Percentiles rank a stretch among this genome's conserved stretches.
Evolutionary conservation across 371 early-diverging fungal genomes (phyloP).

Genomic region (Mortierella sp.): DNA sequence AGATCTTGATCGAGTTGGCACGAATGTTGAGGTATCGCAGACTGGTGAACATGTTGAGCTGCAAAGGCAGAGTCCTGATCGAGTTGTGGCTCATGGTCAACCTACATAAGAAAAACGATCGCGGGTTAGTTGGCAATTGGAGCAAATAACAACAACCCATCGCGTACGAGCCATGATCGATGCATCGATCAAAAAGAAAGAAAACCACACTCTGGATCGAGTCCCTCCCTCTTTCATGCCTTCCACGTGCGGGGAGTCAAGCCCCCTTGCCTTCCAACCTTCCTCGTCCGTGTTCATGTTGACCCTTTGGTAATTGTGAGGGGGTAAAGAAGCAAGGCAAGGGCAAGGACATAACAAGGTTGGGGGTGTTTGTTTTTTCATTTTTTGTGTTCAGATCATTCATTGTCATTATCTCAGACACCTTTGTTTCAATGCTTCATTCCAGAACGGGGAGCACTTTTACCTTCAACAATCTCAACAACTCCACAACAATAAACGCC

Average conservation of each 20-base stretch:
- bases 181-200: not conserved
- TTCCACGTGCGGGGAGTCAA: not conserved
- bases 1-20: slow-evolving; percentile 52
- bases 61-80: slow-evolving; percentile 52
- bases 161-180: not conserved
- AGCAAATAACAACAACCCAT: not conserved
- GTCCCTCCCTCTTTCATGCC: not conserved
- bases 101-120: slow-evolving; percentile 16
- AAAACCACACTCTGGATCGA: not conserved
- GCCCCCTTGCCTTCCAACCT: not conserved
- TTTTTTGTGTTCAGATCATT: not conserved
- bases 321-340: too few relatives aligned
- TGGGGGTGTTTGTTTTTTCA: not conserved
- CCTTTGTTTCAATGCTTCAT: not conserved
- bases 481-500: not conserved
- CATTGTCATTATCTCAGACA: not conserved
- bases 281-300: not conserved
- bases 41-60: slow-evolving; percentile 56
- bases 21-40: slow-evolving; percentile 57
- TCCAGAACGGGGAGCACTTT: not conserved
- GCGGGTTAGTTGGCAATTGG: not conserved
- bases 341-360: not conserved
- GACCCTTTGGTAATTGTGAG: not conserved
- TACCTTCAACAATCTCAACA: not conserved
- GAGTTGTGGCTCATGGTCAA: slow-evolving; percentile 59